Conservation (phyloP, 345 rosid genomes). For the Hibiscus mutabilis region DNA sequence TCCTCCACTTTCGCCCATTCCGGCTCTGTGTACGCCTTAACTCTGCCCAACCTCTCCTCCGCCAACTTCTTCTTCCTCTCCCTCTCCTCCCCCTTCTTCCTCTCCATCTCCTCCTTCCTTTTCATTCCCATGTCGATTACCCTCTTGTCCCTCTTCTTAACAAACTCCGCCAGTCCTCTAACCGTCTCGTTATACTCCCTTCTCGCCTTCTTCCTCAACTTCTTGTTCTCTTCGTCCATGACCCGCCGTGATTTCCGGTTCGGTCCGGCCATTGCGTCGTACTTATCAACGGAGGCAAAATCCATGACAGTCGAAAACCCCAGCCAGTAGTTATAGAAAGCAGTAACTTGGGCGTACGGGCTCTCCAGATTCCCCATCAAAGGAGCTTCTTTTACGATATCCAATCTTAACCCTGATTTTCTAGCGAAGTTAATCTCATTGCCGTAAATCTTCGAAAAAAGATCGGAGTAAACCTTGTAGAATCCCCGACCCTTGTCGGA, state of each 20-base stretch:
- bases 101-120: slow-evolving; percentile 63
- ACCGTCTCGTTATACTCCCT: slow-evolving; percentile 78
- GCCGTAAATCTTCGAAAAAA: slow-evolving; percentile 49
- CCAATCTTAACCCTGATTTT: slow-evolving; percentile 52
- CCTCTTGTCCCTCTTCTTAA: slow-evolving; percentile 90
- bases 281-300: slow-evolving; percentile 81
- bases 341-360: slow-evolving; percentile 67
- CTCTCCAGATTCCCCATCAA: slow-evolving; percentile 82
- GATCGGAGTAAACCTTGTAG: slow-evolving; percentile 73
- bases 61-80: slow-evolving; percentile 59
- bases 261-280: slow-evolving; percentile 61
- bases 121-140: slow-evolving; percentile 71
- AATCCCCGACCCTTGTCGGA: slow-evolving; percentile 71
- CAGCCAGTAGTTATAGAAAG: slow-evolving; percentile 81
- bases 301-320: slow-evolving; percentile 82
- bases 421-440: slow-evolving; percentile 58
- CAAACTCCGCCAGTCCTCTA: slow-evolving; percentile 74
- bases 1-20: slow-evolving; percentile 57
- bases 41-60: slow-evolving; percentile 59
- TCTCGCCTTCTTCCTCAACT: slow-evolving; percentile 76
- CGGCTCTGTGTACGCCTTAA: slow-evolving; percentile 48
- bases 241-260: slow-evolving; percentile 67
- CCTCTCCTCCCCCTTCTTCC: slow-evolving; percentile 50
- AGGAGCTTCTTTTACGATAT: slow-evolving; percentile 62
- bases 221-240: slow-evolving; percentile 95